Evolutionary conservation across 805 yeast genomes (phyloP).

Genomic region (Candida railenensis): DNA sequence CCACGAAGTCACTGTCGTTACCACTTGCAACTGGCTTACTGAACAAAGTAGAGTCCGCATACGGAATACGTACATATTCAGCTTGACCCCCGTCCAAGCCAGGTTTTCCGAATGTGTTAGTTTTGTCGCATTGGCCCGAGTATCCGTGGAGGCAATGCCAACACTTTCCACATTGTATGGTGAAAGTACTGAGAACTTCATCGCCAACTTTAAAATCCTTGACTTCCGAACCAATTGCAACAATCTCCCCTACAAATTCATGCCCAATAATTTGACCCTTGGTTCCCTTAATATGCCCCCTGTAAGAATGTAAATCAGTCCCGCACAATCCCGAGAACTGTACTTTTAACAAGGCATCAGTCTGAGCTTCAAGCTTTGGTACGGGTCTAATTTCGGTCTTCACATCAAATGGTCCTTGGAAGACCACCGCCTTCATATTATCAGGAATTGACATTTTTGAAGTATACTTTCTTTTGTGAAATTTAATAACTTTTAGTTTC

Average conservation of each 20-base stretch:
- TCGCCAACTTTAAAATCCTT: constrained; percentile 42
- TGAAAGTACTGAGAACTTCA: constrained; percentile 46
- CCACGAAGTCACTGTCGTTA: constrained; percentile 19
- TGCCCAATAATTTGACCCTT: constrained; percentile 48
- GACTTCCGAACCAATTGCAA: constrained; percentile 34
- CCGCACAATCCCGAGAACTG: constrained; percentile 53
- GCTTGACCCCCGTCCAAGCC: constrained; percentile 64
- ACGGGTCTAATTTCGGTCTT: constrained; percentile 36
- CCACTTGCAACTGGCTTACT: constrained; percentile 34
- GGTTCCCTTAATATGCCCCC: constrained; percentile 48
- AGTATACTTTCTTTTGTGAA: not conserved
- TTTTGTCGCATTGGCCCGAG: constrained; percentile 52
- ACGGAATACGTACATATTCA: constrained; percentile 59
- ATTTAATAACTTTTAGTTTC: not conserved
- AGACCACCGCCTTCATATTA: constrained; percentile 51
- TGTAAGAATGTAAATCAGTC: constrained; percentile 52
- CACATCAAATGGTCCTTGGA: constrained; percentile 43
- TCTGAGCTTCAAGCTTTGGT: constrained; percentile 36
- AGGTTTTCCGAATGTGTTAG: constrained; percentile 58
- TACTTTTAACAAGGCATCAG: constrained; percentile 49
- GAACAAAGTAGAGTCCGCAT: constrained; percentile 50
- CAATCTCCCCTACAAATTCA: constrained; percentile 47
- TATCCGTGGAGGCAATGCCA: constrained; percentile 57
- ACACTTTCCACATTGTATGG: constrained; percentile 60
- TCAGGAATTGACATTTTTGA: constrained; percentile 9